Base-by-base conservation (phyloP, 2,329 filamentous ascomycete species). In the Hypoxylon sp. region DNA sequence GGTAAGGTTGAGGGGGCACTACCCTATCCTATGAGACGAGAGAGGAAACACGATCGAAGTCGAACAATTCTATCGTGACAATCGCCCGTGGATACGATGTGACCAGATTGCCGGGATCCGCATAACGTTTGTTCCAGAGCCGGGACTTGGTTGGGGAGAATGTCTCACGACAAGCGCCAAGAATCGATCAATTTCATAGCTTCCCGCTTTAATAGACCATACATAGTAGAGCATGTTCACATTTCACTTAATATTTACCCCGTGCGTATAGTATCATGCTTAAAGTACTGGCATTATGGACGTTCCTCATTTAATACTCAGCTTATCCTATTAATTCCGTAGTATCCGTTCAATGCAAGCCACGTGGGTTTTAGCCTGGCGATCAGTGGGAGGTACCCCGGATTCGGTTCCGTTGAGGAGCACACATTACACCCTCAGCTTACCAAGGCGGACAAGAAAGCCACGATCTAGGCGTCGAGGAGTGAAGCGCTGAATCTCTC, bases 331-430 rank as follows among this genome's bases (percentile, higher is more conserved):
- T 63, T 67, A 28, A 69, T 69, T 67, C 70, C 68, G 49, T 34
- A 30, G 61, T 23, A 46, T 49, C 67, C 68, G 70, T 46, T 69
- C 60, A 30, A 62, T 63, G 66, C 56, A 71, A 72, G 70, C 70
- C 70, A 72, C 66, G 59, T 65, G 63, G 53, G 49, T 59, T 64
- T 45, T 59, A 50, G 14, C 59, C 46, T 45, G 65, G 45, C 52
- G 67, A 72, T 72, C 65, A 60, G 23, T 59, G 28, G 43, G 43
- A 55, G 62, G 63, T 68, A 65, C 61, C 68, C 65, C 68, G 52
- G 62, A 68, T 60, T 63, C 55, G 59, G 62, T 61, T 38, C 56
- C 49, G 60, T 63, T 36, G 34, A 61, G 46, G 41, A 25, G 46
- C 41, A 48, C 36, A 36, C 32, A 34, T 55, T 58, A 56, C 38